Percentiles rank a stretch among this genome's conserved stretches.
These are phyloP conservation scores for Penicillium nucicola DNA, from an alignment of 495 filamentous ascomycete genomes.

Conservation along the genomic window DNA sequence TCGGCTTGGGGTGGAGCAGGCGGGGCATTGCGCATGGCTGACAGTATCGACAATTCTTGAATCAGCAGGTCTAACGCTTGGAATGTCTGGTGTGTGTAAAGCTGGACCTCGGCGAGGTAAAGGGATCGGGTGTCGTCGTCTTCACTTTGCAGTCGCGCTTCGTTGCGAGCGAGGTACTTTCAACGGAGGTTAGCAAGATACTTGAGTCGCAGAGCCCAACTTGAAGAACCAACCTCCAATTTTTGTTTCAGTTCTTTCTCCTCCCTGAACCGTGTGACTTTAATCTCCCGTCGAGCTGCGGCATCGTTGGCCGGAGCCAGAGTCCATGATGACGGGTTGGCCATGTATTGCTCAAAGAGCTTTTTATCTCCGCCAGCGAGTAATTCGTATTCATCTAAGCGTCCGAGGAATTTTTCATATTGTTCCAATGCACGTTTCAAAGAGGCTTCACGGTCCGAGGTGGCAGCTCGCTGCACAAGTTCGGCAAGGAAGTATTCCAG, in stretches of 20 bases:
- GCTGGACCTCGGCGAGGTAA: slow-evolving; percentile 69
- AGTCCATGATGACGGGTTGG: slow-evolving; percentile 64
- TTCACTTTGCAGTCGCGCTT: slow-evolving; percentile 60
- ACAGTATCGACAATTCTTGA: slow-evolving; percentile 79
- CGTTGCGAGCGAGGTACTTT: slow-evolving; percentile 60
- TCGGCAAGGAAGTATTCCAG: slow-evolving; percentile 68
- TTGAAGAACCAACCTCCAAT: slow-evolving; percentile 56
- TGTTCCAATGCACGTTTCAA: slow-evolving; percentile 58
- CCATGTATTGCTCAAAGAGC: slow-evolving; percentile 68
- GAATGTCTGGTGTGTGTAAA: slow-evolving; percentile 76
- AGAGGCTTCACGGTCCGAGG: slow-evolving; percentile 56
- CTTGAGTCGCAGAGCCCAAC: background rate
- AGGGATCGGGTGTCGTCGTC: slow-evolving; percentile 76
- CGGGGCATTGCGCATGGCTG: slow-evolving; percentile 56
- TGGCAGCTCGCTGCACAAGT: slow-evolving; percentile 55
- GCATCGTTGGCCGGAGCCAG: slow-evolving; percentile 68
- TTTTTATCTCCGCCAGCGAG: slow-evolving; percentile 64
- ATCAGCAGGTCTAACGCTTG: slow-evolving; percentile 79
- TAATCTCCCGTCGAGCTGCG: slow-evolving; percentile 68
- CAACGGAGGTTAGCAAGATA: slow-evolving; percentile 21
- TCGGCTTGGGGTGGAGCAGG: slow-evolving; percentile 35
- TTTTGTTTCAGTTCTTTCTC: slow-evolving; percentile 86
- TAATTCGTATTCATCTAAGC: slow-evolving; percentile 74
- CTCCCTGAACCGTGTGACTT: slow-evolving; percentile 79
- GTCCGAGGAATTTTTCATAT: slow-evolving; percentile 74